phyloP scores from a whole-genome alignment of 2,329 filamentous ascomycete genomes.

The Venturia asperata region DNA sequence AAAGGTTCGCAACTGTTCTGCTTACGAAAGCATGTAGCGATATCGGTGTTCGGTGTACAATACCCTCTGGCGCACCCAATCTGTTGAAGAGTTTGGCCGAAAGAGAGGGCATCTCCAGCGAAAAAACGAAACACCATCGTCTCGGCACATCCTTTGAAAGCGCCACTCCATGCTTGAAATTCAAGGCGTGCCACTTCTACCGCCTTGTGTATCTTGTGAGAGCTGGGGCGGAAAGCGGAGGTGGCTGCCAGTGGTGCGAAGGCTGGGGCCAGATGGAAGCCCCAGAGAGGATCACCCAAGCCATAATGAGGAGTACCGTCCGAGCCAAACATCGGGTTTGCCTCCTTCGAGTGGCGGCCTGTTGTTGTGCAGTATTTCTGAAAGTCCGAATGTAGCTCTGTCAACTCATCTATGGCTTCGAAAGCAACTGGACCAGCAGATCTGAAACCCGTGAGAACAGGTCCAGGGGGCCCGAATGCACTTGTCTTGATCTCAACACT shows the following conservation, averaged over 20 bases:
- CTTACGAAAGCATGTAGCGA: conserved; percentile 38
- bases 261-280: conserved; percentile 41
- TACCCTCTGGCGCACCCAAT: background rate
- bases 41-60: conserved; percentile 23
- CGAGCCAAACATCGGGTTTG: conserved; percentile 40
- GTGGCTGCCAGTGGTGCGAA: background rate
- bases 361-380: conserved; percentile 20
- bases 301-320: conserved; percentile 41
- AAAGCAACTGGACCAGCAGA: background rate
- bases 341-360: conserved; percentile 20
- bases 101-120: conserved; percentile 43
- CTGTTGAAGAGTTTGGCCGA: conserved; percentile 47
- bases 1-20: conserved; percentile 37
- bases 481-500: background rate
- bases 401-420: conserved; percentile 11
- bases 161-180: conserved; percentile 42
- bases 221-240: background rate
- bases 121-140: conserved; percentile 41
- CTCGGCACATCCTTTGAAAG: conserved; percentile 32
- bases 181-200: conserved; percentile 37
- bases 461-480: background rate
- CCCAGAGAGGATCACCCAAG: conserved; percentile 46
- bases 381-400: background rate
- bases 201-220: background rate
- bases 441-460: background rate